Conservation (phyloP, 164 flowering plant genomes). For the Platanus orientalis region DNA sequence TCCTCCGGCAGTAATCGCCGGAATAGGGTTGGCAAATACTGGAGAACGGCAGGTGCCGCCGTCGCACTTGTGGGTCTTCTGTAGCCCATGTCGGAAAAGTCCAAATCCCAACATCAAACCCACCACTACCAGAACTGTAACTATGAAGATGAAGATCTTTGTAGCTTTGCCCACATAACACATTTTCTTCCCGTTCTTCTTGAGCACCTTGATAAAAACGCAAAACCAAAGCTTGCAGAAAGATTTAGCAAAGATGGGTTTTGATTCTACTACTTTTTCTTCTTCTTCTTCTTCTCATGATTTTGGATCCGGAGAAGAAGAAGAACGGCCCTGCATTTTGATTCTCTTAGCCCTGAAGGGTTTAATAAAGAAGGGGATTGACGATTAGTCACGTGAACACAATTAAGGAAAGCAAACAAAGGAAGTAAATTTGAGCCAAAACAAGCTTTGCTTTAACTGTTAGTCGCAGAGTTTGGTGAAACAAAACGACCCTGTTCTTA, state of each 20-base stretch:
- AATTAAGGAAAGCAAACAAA: no score
- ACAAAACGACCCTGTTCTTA: no score
- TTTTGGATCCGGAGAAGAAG: conserved; percentile 5
- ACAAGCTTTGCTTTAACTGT: no score
- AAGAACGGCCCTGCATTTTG: not conserved
- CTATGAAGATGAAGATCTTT: conserved; percentile 85
- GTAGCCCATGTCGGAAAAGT: conserved; percentile 30
- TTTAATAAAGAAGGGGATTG: no score
- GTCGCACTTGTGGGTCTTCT: conserved; percentile 43
- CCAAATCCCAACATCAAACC: conserved; percentile 68
- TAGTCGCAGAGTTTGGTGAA: no score
- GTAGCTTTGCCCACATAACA: conserved; percentile 91
- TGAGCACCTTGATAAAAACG: not conserved
- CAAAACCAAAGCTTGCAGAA: not conserved
- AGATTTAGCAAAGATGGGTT: not conserved
- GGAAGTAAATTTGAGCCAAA: no score
- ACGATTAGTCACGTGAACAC: no score
- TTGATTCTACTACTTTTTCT: not conserved
- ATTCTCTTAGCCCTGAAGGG: no score
- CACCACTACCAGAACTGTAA: conserved; percentile 42
- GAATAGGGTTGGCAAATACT: conserved; percentile 14
- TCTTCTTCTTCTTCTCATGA: conserved; percentile 5
- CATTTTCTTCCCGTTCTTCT: conserved; percentile 24
- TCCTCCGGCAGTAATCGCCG: conserved; percentile 13
- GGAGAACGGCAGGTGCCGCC: conserved; percentile 28